phyloP scores from a whole-genome alignment of 192 early-diverging fungal species.

The Rhizophagus clarus region DNA sequence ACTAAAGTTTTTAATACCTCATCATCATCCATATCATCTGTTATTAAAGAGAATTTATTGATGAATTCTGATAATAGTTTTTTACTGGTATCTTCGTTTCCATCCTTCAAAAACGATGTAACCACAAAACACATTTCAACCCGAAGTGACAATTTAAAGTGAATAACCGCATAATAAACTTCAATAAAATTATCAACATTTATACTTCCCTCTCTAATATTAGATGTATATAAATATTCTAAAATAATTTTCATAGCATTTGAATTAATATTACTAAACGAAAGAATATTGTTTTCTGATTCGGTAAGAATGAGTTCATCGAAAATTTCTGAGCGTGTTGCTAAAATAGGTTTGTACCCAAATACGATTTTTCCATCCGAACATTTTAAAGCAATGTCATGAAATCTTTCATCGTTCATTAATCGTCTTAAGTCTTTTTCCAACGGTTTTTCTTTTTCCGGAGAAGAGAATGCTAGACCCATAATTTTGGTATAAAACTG shows the following conservation, averaged over 20 bases:
- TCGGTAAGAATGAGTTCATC: background rate
- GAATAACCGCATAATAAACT: background rate
- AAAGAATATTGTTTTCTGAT: background rate
- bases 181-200: background rate
- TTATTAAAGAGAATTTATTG: background rate
- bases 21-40: background rate
- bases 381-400: background rate
- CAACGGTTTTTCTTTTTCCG: background rate
- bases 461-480: background rate
- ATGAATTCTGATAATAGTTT: background rate
- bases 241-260: constrained; percentile 1
- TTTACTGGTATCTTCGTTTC: background rate
- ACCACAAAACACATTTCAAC: background rate
- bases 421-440: background rate
- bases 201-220: background rate
- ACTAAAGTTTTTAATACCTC: background rate
- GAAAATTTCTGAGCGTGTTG: background rate
- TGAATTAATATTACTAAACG: background rate
- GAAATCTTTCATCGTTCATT: background rate
- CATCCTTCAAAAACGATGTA: background rate
- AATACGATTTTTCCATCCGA: background rate
- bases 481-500: background rate
- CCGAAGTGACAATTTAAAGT: background rate
- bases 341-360: background rate
- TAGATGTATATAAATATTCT: constrained; percentile 2